Evolutionary conservation across 305 asterid genomes (phyloP).

Genomic region (Rubia balearica): DNA sequence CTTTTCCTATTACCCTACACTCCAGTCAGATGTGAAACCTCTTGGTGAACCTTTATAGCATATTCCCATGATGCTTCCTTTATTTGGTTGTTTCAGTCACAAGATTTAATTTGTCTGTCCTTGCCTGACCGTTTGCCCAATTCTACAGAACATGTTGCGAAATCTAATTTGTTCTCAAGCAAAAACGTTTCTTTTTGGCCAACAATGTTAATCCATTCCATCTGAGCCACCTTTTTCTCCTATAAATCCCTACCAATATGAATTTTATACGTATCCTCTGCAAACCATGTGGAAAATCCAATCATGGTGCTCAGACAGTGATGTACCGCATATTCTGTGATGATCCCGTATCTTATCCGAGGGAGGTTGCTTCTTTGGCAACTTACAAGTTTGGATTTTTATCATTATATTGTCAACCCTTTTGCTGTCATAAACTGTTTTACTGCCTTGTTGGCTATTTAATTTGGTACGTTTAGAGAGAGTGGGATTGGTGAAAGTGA

Average conservation of each 20-base stretch:
- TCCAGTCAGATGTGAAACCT: neutral
- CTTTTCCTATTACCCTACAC: too few species aligned
- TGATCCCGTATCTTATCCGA: constrained; percentile 6
- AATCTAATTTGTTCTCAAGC: neutral
- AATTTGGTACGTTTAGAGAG: neutral
- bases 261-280: neutral
- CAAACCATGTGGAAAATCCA: constrained; percentile 1
- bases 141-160: neutral
- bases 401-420: neutral
- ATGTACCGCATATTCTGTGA: constrained; percentile 5
- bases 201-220: neutral
- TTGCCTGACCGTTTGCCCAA: neutral
- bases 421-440: neutral
- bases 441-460: neutral
- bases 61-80: constrained; percentile 3
- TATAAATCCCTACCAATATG: neutral
- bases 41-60: neutral
- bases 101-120: neutral
- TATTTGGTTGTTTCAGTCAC: neutral
- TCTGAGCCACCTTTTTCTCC: neutral
- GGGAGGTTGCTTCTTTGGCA: neutral
- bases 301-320: neutral
- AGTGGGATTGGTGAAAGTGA: neutral
- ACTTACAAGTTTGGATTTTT: neutral
- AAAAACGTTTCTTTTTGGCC: neutral